These are phyloP conservation scores for Podospora conica DNA, from an alignment of 495 filamentous ascomycete species.

Conservation along the genomic window DNA sequence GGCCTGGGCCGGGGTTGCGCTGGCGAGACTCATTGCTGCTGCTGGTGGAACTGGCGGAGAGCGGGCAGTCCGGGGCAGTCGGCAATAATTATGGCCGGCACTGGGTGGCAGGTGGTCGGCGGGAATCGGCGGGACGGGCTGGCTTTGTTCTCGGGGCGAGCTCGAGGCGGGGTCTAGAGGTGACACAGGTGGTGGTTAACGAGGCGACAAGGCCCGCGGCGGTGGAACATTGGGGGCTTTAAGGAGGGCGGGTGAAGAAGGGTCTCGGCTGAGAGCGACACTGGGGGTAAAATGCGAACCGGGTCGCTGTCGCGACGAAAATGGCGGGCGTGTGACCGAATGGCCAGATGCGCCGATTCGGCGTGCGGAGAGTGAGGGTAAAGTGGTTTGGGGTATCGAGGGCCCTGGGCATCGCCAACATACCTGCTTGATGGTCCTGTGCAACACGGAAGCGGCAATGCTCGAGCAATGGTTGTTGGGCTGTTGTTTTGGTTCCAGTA, in stretches of 20 bases:
- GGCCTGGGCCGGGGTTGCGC: slow-evolving; percentile 17
- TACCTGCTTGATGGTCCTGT: slow-evolving; percentile 17
- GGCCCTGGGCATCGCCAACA: slow-evolving; percentile 7
- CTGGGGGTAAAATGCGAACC: slow-evolving; percentile 16
- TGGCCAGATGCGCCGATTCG: slow-evolving; percentile 24
- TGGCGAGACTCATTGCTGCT: slow-evolving; percentile 23
- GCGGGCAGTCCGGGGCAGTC: background rate
- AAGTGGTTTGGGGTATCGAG: slow-evolving; percentile 19
- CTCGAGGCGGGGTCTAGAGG: background rate
- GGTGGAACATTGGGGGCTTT: background rate
- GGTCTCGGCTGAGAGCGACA: slow-evolving; percentile 22
- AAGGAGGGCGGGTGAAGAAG: slow-evolving; percentile 14
- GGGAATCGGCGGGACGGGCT: background rate
- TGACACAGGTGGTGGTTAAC: slow-evolving; percentile 2
- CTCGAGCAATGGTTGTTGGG: background rate
- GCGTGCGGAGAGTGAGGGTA: slow-evolving; percentile 21
- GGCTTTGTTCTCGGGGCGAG: background rate
- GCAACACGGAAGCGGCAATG: slow-evolving; percentile 10
- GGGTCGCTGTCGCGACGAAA: slow-evolving; percentile 14
- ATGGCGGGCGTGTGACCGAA: slow-evolving; percentile 10
- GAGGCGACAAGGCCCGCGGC: background rate
- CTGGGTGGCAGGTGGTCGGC: background rate
- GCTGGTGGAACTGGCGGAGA: background rate
- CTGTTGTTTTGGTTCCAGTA: background rate
- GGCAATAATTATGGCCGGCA: background rate